A percentile compares a stretch with the other conserved stretches of the same genome.
These are phyloP conservation scores for Geum urbanum DNA, from an alignment of 306 rosid genomes.

Conservation along the genomic window DNA sequence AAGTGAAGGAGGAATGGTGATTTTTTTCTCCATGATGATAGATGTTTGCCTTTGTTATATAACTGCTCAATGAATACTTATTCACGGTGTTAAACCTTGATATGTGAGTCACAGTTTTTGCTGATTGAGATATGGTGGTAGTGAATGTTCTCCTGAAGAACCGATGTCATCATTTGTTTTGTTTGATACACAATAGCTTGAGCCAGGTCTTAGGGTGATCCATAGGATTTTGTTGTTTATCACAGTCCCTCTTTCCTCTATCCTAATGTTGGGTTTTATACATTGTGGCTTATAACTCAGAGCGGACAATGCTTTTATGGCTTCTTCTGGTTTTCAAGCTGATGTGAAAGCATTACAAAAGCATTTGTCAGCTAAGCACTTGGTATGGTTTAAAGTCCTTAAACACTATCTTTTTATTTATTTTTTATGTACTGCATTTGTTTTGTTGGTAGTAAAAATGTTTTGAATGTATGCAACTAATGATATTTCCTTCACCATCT, in stretches of 20 bases:
- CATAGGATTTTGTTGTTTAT: neutral
- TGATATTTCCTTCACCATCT: neutral
- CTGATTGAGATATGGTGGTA: conserved; percentile 1
- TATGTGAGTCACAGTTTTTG: neutral
- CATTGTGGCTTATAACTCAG: conserved; percentile 36
- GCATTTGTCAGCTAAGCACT: conserved; percentile 72
- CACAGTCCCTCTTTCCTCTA: neutral
- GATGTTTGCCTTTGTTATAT: neutral
- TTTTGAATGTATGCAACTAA: neutral
- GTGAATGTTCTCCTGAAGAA: neutral
- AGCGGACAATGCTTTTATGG: conserved; percentile 73
- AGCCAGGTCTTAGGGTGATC: conserved; percentile 12
- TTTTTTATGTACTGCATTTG: neutral
- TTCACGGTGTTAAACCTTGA: neutral
- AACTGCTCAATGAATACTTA: too few relatives aligned
- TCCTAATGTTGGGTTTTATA: neutral
- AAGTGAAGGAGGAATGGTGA: neutral
- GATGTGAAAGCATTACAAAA: conserved; percentile 94
- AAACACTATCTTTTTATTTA: conserved; percentile 5
- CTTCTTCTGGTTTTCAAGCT: conserved; percentile 98
- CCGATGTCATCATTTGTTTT: neutral
- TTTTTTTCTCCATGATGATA: neutral
- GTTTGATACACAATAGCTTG: conserved; percentile 4
- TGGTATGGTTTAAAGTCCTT: conserved; percentile 47
- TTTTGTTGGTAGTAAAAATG: neutral